Evolutionary conservation across 2,329 filamentous ascomycete species (phyloP).

Genomic region (Botrytis galanthina): DNA sequence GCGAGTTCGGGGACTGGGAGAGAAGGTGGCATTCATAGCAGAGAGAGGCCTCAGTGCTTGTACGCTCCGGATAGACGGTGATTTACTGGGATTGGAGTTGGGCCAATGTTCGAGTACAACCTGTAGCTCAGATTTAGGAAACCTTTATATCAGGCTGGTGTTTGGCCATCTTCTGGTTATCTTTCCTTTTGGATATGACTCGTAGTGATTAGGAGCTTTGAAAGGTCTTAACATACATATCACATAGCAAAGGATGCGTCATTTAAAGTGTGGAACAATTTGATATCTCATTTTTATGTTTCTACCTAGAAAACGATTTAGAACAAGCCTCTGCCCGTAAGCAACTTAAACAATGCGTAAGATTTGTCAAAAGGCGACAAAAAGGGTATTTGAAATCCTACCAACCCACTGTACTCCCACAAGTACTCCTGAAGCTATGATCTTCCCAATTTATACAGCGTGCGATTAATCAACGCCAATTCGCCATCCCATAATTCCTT

Average conservation of each 20-base stretch:
- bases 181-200: background rate
- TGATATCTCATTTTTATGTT: background rate
- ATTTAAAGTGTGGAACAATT: background rate
- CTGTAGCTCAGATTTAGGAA: background rate
- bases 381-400: slow-evolving; percentile 19
- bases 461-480: background rate
- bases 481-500: background rate
- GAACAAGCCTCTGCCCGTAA: background rate
- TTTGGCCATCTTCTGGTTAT: background rate
- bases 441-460: background rate
- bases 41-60: background rate
- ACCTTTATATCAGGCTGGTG: background rate
- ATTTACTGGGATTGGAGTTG: background rate
- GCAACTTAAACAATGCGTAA: background rate
- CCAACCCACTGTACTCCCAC: background rate
- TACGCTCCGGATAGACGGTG: background rate
- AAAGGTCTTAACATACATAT: background rate
- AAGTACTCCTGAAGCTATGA: background rate
- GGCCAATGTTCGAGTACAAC: background rate
- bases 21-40: background rate
- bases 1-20: background rate
- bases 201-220: background rate
- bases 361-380: background rate
- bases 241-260: background rate
- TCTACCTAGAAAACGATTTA: background rate